phyloP scores from a whole-genome alignment of 805 yeast species.

The Zygosaccharomyces rouxii region DNA sequence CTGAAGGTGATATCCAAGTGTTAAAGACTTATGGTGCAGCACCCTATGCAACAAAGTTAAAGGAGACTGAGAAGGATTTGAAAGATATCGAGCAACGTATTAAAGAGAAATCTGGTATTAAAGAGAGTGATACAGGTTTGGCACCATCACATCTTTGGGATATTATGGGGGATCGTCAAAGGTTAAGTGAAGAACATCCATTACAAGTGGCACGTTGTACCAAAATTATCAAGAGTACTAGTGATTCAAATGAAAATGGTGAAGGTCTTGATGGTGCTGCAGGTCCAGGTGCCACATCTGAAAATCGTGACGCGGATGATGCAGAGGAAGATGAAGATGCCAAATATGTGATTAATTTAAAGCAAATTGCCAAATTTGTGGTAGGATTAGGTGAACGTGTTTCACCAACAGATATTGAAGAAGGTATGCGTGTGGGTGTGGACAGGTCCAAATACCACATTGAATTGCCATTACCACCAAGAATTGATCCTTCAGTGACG shows the following conservation, averaged over 20 bases:
- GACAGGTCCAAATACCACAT: constrained; percentile 96
- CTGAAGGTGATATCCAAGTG: constrained; percentile 97
- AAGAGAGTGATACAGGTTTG: constrained; percentile 96
- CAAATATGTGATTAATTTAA: constrained; percentile 91
- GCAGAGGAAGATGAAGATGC: constrained; percentile 76
- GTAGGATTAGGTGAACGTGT: constrained; percentile 96
- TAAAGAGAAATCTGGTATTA: constrained; percentile 89
- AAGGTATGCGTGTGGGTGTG: constrained; percentile 99
- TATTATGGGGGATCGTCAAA: constrained; percentile 89
- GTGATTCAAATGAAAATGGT: constrained; percentile 32
- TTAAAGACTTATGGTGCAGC: constrained; percentile 97
- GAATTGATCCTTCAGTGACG: constrained; percentile 96
- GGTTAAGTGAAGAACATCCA: constrained; percentile 92
- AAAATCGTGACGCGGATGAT: constrained; percentile 17
- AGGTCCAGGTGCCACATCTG: constrained; percentile 21
- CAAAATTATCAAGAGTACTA: constrained; percentile 74
- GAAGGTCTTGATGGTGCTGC: constrained; percentile 17
- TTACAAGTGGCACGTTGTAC: constrained; percentile 98
- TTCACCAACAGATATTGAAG: constrained; percentile 97
- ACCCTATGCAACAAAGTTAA: constrained; percentile 81
- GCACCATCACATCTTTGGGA: constrained; percentile 98
- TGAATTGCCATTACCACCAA: constrained; percentile 94
- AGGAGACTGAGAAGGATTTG: constrained; percentile 80
- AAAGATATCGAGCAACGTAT: constrained; percentile 79
- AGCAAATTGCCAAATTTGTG: constrained; percentile 97